phyloP scores from a whole-genome alignment of 768 basidiomycete genomes.

The Suillus clintonianus region DNA sequence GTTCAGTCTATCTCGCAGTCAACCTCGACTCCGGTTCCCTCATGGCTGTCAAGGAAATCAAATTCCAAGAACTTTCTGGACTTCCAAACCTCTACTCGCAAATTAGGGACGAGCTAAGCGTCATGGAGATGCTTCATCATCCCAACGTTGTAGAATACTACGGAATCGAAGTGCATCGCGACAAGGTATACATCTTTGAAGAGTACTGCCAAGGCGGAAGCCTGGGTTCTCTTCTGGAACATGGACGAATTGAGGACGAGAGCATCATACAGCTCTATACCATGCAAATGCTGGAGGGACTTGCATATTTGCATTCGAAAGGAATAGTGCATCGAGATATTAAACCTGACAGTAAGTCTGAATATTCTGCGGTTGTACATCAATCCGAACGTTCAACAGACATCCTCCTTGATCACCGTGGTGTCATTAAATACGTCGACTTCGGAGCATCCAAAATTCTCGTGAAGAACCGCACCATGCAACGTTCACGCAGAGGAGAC shows the following conservation, averaged over 20 bases:
- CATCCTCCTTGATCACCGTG: slow-evolving; percentile 86
- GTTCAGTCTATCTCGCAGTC: slow-evolving; percentile 98
- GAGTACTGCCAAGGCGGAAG: slow-evolving; percentile 98
- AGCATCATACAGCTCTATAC: slow-evolving; percentile 94
- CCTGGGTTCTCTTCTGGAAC: slow-evolving; percentile 83
- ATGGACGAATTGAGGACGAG: slow-evolving; percentile 96
- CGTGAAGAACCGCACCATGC: slow-evolving; percentile 84
- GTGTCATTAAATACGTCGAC: slow-evolving; percentile 95
- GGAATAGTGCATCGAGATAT: slow-evolving; percentile 95
- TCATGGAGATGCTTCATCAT: slow-evolving; percentile 98
- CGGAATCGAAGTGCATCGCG: slow-evolving; percentile 97
- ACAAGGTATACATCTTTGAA: slow-evolving; percentile 98
- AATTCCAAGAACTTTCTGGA: slow-evolving; percentile 90
- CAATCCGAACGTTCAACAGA: slow-evolving; percentile 51
- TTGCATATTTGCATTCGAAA: slow-evolving; percentile 90
- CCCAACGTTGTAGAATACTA: slow-evolving; percentile 99
- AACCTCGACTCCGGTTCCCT: slow-evolving; percentile 94
- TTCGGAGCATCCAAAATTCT: slow-evolving; percentile 98
- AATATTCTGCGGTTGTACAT: slow-evolving; percentile 3
- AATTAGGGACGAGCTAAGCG: slow-evolving; percentile 92
- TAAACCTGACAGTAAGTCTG: slow-evolving; percentile 91
- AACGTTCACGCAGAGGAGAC: slow-evolving; percentile 61
- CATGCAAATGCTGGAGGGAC: slow-evolving; percentile 94
- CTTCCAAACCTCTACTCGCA: slow-evolving; percentile 87
- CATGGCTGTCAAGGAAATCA: slow-evolving; percentile 99